phyloP scores from a whole-genome alignment of 1,284 basidiomycete genomes.

The Takashimella koratensis region DNA sequence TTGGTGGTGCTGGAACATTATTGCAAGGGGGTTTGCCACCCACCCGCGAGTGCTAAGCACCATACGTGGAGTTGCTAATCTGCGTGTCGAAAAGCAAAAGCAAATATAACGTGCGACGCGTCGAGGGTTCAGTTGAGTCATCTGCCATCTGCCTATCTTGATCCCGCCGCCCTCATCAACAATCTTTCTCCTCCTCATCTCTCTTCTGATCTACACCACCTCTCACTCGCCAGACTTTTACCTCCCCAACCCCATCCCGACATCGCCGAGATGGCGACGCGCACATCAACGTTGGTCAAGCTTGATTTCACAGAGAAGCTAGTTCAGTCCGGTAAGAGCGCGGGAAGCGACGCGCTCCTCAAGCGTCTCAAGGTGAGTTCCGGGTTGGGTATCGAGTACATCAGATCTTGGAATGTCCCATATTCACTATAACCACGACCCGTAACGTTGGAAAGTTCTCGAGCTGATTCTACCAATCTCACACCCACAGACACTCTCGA shows the following conservation, averaged over 20 bases:
- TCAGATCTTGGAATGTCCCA: no score
- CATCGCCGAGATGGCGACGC: conserved; percentile 14
- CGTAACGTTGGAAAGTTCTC: neutral
- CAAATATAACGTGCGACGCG: no score
- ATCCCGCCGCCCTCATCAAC: neutral
- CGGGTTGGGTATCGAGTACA: neutral
- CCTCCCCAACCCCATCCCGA: no score
- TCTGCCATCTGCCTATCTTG: conserved; percentile 1
- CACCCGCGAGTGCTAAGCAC: no score
- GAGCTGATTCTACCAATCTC: neutral
- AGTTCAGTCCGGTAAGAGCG: conserved; percentile 46
- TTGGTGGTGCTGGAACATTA: no score
- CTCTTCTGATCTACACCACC: neutral
- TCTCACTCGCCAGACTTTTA: no score
- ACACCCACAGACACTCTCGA: conserved; percentile 58
- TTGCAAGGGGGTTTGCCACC: no score
- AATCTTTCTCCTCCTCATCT: neutral
- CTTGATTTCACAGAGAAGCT: conserved; percentile 77
- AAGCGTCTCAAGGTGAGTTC: conserved; percentile 67
- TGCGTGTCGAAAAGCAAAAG: no score
- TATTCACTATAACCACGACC: neutral
- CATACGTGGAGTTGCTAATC: no score
- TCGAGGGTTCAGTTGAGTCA: no score
- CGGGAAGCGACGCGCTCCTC: conserved; percentile 60
- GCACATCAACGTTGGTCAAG: conserved; percentile 22